phyloP scores from a whole-genome alignment of 805 yeast genomes.

The Hanseniaspora guilliermondii region DNA sequence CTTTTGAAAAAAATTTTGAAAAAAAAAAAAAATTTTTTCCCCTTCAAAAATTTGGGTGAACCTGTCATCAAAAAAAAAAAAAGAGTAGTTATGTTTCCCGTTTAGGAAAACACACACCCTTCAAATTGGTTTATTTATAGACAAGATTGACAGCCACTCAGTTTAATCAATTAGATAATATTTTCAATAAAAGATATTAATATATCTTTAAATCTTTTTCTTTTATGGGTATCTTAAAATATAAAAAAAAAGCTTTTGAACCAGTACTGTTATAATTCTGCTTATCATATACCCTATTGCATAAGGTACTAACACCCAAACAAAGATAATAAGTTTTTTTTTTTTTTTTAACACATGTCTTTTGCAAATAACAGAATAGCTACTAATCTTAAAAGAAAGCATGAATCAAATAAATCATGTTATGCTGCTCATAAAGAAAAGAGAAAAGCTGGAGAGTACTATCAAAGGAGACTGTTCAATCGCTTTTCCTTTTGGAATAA shows the following conservation, averaged over 20 bases:
- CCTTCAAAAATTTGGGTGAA: no score
- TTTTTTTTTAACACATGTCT: neutral
- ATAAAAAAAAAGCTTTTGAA: neutral
- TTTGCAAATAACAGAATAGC: neutral
- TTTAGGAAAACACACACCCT: neutral
- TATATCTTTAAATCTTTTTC: no score
- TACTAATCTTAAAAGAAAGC: neutral
- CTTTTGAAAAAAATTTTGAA: no score
- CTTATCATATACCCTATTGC: no score
- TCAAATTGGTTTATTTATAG: neutral
- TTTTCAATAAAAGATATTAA: neutral
- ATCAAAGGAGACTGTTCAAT: neutral
- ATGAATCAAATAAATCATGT: neutral
- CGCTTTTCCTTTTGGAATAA: neutral
- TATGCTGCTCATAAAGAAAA: neutral
- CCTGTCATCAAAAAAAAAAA: neutral
- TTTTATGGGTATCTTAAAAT: no score
- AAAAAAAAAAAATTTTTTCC: no score
- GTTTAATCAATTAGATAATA: neutral
- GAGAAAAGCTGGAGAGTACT: neutral
- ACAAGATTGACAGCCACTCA: neutral
- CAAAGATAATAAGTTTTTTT: neutral
- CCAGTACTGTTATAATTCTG: neutral
- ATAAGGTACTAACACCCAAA: no score
- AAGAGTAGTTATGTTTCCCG: neutral